Conservation (phyloP, 108 stramenopile genomes). For the Cyclotella sp. region DNA sequence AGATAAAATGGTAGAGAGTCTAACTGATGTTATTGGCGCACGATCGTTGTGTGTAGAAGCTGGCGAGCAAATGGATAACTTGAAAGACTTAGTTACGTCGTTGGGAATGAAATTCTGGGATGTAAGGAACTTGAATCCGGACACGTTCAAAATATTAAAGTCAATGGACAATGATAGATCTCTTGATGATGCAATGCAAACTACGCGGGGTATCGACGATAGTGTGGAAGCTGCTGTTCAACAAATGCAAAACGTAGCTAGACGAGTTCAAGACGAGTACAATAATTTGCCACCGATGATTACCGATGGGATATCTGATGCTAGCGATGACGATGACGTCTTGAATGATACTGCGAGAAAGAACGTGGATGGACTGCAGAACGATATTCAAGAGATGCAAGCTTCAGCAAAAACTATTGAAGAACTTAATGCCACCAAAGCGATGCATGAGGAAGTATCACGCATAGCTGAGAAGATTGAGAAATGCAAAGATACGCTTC, state of each 20-base stretch:
- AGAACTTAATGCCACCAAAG: slow-evolving; percentile 34
- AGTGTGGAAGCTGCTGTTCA: slow-evolving; percentile 31
- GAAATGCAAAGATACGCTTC: slow-evolving; percentile 51
- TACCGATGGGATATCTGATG: slow-evolving; percentile 42
- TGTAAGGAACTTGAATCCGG: slow-evolving; percentile 23
- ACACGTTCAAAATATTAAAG: slow-evolving; percentile 21
- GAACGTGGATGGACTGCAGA: background rate
- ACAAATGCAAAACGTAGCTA: slow-evolving; percentile 37
- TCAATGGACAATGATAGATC: slow-evolving; percentile 38
- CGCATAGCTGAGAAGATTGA: slow-evolving; percentile 40
- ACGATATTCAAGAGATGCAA: slow-evolving; percentile 47
- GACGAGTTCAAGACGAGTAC: slow-evolving; percentile 55
- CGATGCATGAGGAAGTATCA: slow-evolving; percentile 31
- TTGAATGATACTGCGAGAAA: slow-evolving; percentile 8
- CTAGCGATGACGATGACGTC: background rate
- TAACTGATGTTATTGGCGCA: slow-evolving; percentile 45
- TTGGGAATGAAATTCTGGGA: slow-evolving; percentile 35
- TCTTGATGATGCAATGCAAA: slow-evolving; percentile 40
- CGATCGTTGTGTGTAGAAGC: slow-evolving; percentile 44
- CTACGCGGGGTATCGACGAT: slow-evolving; percentile 58
- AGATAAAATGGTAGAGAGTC: slow-evolving; percentile 58
- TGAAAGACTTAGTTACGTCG: slow-evolving; percentile 19
- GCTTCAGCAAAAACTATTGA: slow-evolving; percentile 38
- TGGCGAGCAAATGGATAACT: slow-evolving; percentile 32
- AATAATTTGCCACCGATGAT: slow-evolving; percentile 44